phyloP scores from a whole-genome alignment of 2,329 filamentous ascomycete species.

The Talaromyces islandicus region DNA sequence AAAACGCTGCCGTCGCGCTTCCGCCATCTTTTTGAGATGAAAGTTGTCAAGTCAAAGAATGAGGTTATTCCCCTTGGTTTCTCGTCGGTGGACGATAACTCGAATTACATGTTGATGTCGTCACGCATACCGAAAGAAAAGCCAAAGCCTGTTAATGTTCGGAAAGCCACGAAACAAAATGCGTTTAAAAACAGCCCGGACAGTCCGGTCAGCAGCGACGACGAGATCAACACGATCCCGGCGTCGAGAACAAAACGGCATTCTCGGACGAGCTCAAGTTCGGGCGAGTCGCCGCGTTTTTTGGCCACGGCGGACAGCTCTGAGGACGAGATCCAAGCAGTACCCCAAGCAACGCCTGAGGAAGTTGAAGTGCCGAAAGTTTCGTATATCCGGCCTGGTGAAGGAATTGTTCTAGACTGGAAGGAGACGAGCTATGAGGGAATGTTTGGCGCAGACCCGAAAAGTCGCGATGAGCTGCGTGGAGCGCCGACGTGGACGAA shows the following conservation, averaged over 20 bases:
- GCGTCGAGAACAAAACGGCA: slow-evolving; percentile 9
- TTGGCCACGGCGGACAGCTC: slow-evolving; percentile 11
- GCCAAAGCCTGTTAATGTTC: slow-evolving; percentile 16
- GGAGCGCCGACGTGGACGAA: slow-evolving; percentile 56
- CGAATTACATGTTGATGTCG: slow-evolving; percentile 50
- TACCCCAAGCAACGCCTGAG: slow-evolving; percentile 6
- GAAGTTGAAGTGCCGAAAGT: slow-evolving; percentile 38
- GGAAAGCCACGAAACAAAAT: slow-evolving; percentile 12
- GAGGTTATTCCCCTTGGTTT: slow-evolving; percentile 66
- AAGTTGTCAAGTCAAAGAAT: slow-evolving; percentile 53
- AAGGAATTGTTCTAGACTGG: slow-evolving; percentile 88
- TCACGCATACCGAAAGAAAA: slow-evolving; percentile 35
- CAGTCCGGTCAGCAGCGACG: slow-evolving; percentile 25
- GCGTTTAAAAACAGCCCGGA: slow-evolving; percentile 12
- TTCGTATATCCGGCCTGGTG: slow-evolving; percentile 70
- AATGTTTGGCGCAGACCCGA: slow-evolving; percentile 53
- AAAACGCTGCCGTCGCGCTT: slow-evolving; percentile 52
- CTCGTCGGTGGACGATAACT: slow-evolving; percentile 55
- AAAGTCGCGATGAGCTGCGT: slow-evolving; percentile 46
- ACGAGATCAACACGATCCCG: slow-evolving; percentile 22
- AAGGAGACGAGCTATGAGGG: slow-evolving; percentile 60
- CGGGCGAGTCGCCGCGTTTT: slow-evolving; percentile 13
- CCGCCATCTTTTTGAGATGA: slow-evolving; percentile 71
- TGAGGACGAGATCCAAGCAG: slow-evolving; percentile 12
- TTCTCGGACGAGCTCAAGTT: slow-evolving; percentile 13